These are phyloP conservation scores for Chlamydomonas reinhardtii DNA, from an alignment of 163 green algal species.

Conservation along the genomic window DNA sequence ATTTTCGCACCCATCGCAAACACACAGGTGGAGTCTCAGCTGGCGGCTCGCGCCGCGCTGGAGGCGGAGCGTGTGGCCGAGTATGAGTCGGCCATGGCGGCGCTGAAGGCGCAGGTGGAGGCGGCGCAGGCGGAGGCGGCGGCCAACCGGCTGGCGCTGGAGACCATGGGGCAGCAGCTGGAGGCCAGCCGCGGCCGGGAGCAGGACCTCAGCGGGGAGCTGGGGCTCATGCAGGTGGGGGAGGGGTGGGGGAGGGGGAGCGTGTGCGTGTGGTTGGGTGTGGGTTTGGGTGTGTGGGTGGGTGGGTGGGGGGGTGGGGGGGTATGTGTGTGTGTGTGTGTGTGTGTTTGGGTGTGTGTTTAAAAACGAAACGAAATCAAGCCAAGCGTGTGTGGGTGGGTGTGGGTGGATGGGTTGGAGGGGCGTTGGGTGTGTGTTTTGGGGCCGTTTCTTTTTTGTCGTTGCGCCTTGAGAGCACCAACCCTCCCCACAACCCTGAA, in stretches of 20 bases:
- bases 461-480: too few relatives aligned
- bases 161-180: conserved; percentile 24
- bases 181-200: conserved; percentile 10
- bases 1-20: too few relatives aligned
- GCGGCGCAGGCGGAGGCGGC: conserved; percentile 13
- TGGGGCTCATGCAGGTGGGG: conserved; percentile 33
- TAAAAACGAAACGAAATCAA: too few relatives aligned
- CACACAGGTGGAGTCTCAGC: neutral
- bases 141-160: conserved; percentile 2
- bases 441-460: too few relatives aligned
- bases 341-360: too few relatives aligned
- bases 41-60: neutral
- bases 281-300: too few relatives aligned
- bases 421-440: too few relatives aligned
- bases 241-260: neutral
- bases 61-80: conserved; percentile 17
- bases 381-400: too few relatives aligned
- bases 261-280: neutral
- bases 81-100: conserved; percentile 33
- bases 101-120: conserved; percentile 25
- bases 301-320: too few relatives aligned
- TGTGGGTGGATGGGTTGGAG: too few relatives aligned
- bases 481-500: neutral
- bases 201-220: conserved; percentile 19
- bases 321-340: too few relatives aligned